Conservation (phyloP, 768 basidiomycete genomes). For the Phanerochaete carnosa region DNA sequence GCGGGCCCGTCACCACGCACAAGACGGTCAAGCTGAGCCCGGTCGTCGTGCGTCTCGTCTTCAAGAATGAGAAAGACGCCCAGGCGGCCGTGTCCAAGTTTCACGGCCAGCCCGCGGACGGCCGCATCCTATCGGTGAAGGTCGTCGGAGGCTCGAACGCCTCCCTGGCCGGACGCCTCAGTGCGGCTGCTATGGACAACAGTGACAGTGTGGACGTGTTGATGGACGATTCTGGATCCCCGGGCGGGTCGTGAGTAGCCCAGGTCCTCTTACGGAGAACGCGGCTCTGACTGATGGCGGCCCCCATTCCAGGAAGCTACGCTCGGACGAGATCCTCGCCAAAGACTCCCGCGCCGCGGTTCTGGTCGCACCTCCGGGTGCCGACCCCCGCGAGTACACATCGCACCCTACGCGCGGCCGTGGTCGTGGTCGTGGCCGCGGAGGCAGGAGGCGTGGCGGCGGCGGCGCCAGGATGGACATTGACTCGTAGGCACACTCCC, state of each 20-base stretch:
- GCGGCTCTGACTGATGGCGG: neutral
- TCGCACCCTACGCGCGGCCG: constrained; percentile 28
- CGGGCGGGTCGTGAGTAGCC: constrained; percentile 54
- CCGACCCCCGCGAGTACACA: constrained; percentile 50
- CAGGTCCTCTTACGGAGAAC: neutral
- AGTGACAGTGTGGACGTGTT: constrained; percentile 47
- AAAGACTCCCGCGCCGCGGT: constrained; percentile 67
- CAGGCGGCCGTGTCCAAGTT: constrained; percentile 69
- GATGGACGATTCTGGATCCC: constrained; percentile 42
- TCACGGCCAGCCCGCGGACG: constrained; percentile 80
- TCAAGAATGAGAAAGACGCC: constrained; percentile 62
- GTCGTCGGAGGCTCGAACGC: constrained; percentile 58
- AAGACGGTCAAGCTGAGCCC: constrained; percentile 24
- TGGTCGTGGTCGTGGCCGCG: constrained; percentile 30
- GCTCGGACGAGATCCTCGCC: constrained; percentile 71
- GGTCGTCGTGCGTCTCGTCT: constrained; percentile 67
- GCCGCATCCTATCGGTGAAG: constrained; percentile 63
- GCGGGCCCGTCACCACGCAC: constrained; percentile 58
- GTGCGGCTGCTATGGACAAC: constrained; percentile 36
- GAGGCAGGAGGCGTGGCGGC: constrained; percentile 26
- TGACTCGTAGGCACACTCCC: constrained; percentile 30
- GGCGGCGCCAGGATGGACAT: constrained; percentile 48
- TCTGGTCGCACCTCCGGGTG: constrained; percentile 64
- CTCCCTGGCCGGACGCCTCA: constrained; percentile 55
- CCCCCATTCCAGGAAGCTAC: constrained; percentile 62